Base-by-base conservation (phyloP, 2,329 filamentous ascomycete species). In the Meredithiella fracta region DNA sequence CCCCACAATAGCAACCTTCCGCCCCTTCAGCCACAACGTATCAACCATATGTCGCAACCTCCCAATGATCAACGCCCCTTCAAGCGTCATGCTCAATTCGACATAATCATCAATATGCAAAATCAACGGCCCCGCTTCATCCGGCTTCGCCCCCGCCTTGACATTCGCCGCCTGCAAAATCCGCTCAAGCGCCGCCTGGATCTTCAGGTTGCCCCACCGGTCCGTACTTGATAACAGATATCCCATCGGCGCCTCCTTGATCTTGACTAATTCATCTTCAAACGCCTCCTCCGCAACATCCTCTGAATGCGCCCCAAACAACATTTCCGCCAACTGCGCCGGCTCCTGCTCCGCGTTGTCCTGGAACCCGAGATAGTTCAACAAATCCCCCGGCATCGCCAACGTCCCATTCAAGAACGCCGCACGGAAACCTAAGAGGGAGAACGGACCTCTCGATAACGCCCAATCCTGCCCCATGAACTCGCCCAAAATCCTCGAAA, bases 41-140 rank as follows among this genome's bases (percentile, higher is more conserved):
- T 90, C 83, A 25, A 94, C 79, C 5, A 85, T 73, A 51, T 78
- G 76, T 54, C 86, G 80, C 11, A 98, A 70, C 58, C 83, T 80
- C 42, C 74, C 71, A 6, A 96, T 69, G 31, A 97, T 77, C 22
- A 77, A 74, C 1, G 78, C 73, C 9, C 88, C 87, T 58, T 87
- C 80, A 4, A 76, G 67, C 0, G 85, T 82, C 64, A 78, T 77
- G 62, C 76, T 79, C 7, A 98, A 73, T 60, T 94, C 86, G 54
- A 85, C 80, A 63, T 88, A 85, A 65, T 97, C 87, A 64, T 85
- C 79, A 11, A 95, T 70, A 62, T 87, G 87, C 40, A 94, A 73
- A 58, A 97, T 82, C 6, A 89, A 74, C 31, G 50, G 50, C 1
- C n/a, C 31, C 11, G 44, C 20, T 23, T 73, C 74, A 22, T 66